A percentile compares a stretch with the other conserved stretches of the same genome.
These are phyloP conservation scores for Microbotryum saponariae DNA, from an alignment of 1,284 basidiomycete species.

Conservation along the genomic window DNA sequence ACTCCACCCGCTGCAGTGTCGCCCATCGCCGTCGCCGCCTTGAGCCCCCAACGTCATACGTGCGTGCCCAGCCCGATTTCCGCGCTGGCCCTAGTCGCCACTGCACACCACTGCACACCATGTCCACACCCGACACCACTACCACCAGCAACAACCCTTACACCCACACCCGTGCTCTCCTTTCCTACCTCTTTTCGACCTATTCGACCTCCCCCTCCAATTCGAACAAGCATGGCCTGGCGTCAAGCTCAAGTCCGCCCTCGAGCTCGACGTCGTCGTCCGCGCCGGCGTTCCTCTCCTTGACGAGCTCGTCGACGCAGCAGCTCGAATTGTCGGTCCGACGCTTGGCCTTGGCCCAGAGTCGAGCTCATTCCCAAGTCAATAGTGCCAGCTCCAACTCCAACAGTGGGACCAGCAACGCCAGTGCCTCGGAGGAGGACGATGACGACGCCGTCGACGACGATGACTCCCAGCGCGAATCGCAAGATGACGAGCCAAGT, in stretches of 20 bases:
- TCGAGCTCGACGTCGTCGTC: not conserved
- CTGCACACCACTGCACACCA: too few relatives aligned
- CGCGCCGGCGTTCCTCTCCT: conserved; percentile 6
- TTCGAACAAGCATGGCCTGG: not conserved
- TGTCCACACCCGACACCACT: too few relatives aligned
- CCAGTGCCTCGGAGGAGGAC: conserved; percentile 19
- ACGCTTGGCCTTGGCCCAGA: conserved; percentile 27
- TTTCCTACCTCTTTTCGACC: conserved; percentile 22
- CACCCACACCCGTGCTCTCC: conserved; percentile 20
- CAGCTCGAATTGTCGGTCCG: conserved; percentile 25
- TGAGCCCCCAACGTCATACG: too few relatives aligned
- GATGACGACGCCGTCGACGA: conserved; percentile 20
- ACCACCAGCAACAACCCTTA: not conserved
- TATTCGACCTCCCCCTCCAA: conserved; percentile 4
- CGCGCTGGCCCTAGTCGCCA: too few relatives aligned
- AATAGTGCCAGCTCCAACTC: too few relatives aligned
- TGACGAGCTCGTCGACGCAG: conserved; percentile 7
- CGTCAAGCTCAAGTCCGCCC: conserved; percentile 9
- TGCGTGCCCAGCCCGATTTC: too few relatives aligned
- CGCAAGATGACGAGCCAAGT: conserved; percentile 6
- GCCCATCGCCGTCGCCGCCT: too few relatives aligned
- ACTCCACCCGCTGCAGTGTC: too few relatives aligned
- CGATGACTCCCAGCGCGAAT: not conserved
- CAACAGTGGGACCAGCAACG: conserved; percentile 13
- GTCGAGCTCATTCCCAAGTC: conserved; percentile 9